phyloP scores from a whole-genome alignment of 345 rosid species.

The Nasturtium officinale region DNA sequence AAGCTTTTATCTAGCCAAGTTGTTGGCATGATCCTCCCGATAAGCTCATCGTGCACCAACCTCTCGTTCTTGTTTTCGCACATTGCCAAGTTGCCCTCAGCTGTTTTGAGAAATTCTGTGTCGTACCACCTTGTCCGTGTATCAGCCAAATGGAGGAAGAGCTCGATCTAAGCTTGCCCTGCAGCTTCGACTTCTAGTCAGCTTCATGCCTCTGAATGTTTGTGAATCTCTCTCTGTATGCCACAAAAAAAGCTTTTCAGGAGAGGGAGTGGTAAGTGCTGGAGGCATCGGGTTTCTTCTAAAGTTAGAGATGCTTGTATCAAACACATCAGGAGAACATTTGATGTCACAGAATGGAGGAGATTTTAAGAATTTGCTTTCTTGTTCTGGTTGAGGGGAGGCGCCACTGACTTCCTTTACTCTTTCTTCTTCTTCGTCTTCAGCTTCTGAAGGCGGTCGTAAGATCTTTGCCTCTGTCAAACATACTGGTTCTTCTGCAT shows the following conservation, averaged over 20 bases:
- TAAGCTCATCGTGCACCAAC: constrained; percentile 18
- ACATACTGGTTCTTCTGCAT: constrained; percentile 37
- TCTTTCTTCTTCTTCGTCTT: constrained; percentile 23
- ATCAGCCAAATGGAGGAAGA: constrained; percentile 37
- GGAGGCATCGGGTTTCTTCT: constrained; percentile 43
- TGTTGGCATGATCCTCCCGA: constrained; percentile 42
- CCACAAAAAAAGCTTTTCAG: constrained; percentile 47
- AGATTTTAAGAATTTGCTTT: constrained; percentile 25
- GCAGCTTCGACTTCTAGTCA: constrained; percentile 73
- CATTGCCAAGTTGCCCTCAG: constrained; percentile 42
- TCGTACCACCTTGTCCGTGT: constrained; percentile 47
- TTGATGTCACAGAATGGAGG: constrained; percentile 37
- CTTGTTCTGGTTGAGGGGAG: constrained; percentile 39
- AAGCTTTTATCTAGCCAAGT: constrained; percentile 44
- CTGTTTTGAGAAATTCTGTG: constrained; percentile 47
- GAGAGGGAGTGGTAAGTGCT: constrained; percentile 45
- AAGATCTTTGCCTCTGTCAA: constrained; percentile 25
- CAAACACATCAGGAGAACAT: constrained; percentile 44
- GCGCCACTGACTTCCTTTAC: constrained; percentile 20
- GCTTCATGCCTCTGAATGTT: constrained; percentile 47
- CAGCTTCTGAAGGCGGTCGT: constrained; percentile 8
- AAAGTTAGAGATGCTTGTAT: constrained; percentile 55
- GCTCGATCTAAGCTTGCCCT: constrained; percentile 50
- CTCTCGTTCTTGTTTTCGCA: constrained; percentile 36
- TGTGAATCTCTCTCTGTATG: constrained; percentile 46